phyloP scores from a whole-genome alignment of 2,329 filamentous ascomycete species.

The Exophiala aquamarina region DNA sequence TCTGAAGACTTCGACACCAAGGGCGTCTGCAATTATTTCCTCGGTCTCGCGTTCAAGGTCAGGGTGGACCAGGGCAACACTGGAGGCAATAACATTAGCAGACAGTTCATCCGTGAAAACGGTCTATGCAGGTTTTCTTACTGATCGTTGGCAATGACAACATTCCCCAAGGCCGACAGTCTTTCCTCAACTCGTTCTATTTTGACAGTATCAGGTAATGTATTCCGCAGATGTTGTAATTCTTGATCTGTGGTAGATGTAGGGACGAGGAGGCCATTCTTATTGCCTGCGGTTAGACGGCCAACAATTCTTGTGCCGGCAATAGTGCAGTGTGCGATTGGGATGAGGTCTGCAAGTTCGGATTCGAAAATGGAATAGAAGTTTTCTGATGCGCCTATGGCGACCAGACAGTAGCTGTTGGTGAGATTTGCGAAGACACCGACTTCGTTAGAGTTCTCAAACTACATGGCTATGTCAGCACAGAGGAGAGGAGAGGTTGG shows the following conservation, averaged over 20 bases:
- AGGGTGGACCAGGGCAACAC: constrained; percentile 93
- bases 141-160: constrained; percentile 76
- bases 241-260: constrained; percentile 97
- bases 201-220: constrained; percentile 84
- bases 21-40: constrained; percentile 94
- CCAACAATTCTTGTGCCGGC: constrained; percentile 95
- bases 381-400: constrained; percentile 94
- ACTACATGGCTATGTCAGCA: constrained; percentile 22
- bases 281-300: constrained; percentile 92
- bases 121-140: not conserved
- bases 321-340: constrained; percentile 95
- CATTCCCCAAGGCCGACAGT: constrained; percentile 91
- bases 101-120: too few species aligned
- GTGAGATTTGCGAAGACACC: constrained; percentile 96
- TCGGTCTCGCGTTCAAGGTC: constrained; percentile 97
- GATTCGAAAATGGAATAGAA: constrained; percentile 99
- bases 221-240: constrained; percentile 94
- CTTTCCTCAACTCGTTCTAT: constrained; percentile 98
- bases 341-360: constrained; percentile 94
- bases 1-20: constrained; percentile 62
- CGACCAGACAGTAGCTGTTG: constrained; percentile 94
- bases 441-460: constrained; percentile 62
- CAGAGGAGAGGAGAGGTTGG: not conserved
- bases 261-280: constrained; percentile 92
- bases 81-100: constrained; percentile 36